Conservation (phyloP, 805 yeast species). For the Saturnispora hagleri region DNA sequence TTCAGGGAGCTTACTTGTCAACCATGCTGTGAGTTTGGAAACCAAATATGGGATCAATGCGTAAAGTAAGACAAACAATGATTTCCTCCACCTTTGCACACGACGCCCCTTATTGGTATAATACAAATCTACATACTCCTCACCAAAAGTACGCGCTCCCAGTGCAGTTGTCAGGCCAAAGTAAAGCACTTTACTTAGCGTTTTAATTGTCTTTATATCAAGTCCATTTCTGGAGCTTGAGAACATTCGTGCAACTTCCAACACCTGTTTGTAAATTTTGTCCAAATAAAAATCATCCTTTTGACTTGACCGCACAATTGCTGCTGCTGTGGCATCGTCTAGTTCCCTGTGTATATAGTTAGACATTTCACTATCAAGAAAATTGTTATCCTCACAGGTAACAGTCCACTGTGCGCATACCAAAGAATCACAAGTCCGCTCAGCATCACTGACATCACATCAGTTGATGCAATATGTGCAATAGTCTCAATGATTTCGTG, state of each 20-base stretch:
- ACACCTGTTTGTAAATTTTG: constrained; percentile 43
- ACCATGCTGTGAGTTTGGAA: constrained; percentile 19
- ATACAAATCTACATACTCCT: constrained; percentile 79
- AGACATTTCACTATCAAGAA: not conserved
- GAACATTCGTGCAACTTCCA: constrained; percentile 40
- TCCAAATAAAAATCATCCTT: constrained; percentile 72
- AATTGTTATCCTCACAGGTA: not conserved
- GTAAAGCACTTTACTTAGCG: constrained; percentile 51
- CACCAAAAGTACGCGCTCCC: constrained; percentile 83
- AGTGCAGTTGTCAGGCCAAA: constrained; percentile 64
- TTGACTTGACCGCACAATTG: constrained; percentile 86
- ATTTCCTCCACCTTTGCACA: constrained; percentile 36
- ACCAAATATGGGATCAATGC: constrained; percentile 54
- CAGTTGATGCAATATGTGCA: too few relatives aligned
- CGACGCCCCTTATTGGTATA: constrained; percentile 31
- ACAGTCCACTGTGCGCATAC: not conserved
- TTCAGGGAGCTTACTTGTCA: not conserved
- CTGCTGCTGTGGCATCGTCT: constrained; percentile 65
- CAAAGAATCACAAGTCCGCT: not conserved
- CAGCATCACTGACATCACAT: too few relatives aligned
- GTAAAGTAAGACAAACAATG: constrained; percentile 52
- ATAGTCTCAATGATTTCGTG: too few relatives aligned
- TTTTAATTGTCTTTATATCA: constrained; percentile 52
- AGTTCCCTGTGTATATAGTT: constrained; percentile 2
- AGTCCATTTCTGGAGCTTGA: constrained; percentile 53